Evolutionary conservation across 257 asterid species (phyloP).

Genomic region (Misopates orontium): DNA sequence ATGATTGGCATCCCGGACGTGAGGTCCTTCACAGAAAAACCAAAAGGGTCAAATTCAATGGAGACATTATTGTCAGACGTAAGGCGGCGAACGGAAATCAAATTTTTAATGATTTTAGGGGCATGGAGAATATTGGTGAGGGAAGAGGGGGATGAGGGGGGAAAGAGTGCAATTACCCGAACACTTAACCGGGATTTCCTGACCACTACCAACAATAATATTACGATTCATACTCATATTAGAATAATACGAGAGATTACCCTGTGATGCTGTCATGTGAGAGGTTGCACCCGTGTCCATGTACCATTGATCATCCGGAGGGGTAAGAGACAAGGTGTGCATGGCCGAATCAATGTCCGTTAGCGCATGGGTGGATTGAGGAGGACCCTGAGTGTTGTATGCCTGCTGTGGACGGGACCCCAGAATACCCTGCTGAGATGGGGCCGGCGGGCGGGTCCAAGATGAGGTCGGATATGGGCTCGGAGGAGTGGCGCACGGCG

Average conservation of each 20-base stretch:
- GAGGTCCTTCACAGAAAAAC: background rate
- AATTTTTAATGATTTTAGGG: background rate
- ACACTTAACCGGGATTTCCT: background rate
- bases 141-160: background rate
- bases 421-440: conserved; percentile 10
- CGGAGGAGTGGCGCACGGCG: too few relatives aligned
- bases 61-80: conserved; percentile 6
- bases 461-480: too few relatives aligned
- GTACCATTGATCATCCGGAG: background rate
- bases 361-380: background rate
- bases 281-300: conserved; percentile 25
- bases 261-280: conserved; percentile 8
- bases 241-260: background rate
- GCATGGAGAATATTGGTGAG: background rate
- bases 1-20: background rate
- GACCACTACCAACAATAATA: background rate
- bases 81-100: background rate
- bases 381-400: background rate
- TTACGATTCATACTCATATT: background rate
- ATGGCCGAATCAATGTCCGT: conserved; percentile 1
- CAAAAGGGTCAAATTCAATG: conserved; percentile 15
- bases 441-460: background rate
- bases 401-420: conserved; percentile 1
- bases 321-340: background rate
- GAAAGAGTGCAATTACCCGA: background rate